Evolutionary conservation across 306 rosid genomes (phyloP), one percentile per base, ranked within the genome.

Genomic region (Comarum palustre): DNA sequence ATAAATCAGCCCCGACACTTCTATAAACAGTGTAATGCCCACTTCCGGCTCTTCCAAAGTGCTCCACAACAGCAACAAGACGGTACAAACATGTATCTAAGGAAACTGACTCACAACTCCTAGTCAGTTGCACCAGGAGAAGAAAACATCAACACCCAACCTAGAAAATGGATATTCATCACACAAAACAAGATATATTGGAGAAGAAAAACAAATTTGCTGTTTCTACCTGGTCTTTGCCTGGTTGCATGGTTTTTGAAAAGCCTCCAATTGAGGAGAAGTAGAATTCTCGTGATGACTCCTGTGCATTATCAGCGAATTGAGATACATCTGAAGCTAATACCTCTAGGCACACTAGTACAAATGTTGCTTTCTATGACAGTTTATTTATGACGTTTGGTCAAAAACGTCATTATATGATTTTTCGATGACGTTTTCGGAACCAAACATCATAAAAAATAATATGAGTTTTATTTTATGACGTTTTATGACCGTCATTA

Each of bases 11-110:
- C 69, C 76, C 76, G 70, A 52, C 84, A 43, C 92, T 76, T 83
- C 96, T 88, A 78, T 89, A 89, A 67, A 91, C 92, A n/a, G 90
- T 94, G 84, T 94, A 94, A 87, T 94, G 99, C 72, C 99, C 97
- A 2, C 91, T 78, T 38, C 96, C 96, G 4, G 92, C 87, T 78
- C 71, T 82, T 77, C 97, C 99, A 68, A 84, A 89, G 81, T 94
- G 97, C 78, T 89, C 92, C 78, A 91, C 97, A 19, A 84, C 90
- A 57, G 97, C 86, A 84, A 87, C 95, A 61, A 94, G 88, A 72
- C 32, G 88, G 74, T 94, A 89, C 60, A 85, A 80, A 72, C 84
- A 81, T 47, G 84, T 52, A 78, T 83, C 83, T 66, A 77, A 61
- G 45, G 91, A 69, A 48, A 66, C 80, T 38, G 67, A 38, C 42